Conservation (phyloP, 352 stramenopile species). For the Globisporangium camurandrum region DNA sequence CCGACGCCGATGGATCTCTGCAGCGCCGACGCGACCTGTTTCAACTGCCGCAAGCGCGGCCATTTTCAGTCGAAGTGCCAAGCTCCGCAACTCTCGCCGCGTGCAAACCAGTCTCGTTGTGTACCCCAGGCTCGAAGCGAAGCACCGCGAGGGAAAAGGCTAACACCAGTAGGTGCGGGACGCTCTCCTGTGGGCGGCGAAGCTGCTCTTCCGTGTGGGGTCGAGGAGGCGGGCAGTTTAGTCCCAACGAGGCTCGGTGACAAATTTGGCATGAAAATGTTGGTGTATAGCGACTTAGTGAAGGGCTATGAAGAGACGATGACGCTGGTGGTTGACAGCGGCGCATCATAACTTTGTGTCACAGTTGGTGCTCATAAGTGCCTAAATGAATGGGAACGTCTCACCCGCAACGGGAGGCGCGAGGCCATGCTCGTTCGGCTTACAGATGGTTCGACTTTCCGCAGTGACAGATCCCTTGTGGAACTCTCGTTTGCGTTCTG, state of each 20-base stretch:
- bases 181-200: not conserved
- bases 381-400: not conserved
- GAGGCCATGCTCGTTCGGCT: constrained; percentile 2
- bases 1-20: not conserved
- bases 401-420: not conserved
- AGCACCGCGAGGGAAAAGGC: not conserved
- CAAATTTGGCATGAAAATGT: not conserved
- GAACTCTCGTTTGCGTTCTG: constrained; percentile 1
- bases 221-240: constrained; percentile 1
- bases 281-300: constrained; percentile 5
- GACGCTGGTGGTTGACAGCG: constrained; percentile 4
- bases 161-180: not conserved
- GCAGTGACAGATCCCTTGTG: not conserved
- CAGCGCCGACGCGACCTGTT: not conserved
- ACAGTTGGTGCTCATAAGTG: not conserved
- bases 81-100: too few relatives aligned
- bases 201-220: not conserved
- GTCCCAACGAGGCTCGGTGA: constrained; percentile 1
- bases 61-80: not conserved
- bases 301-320: constrained; percentile 5
- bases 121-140: not conserved
- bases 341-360: constrained; percentile 7
- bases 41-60: not conserved
- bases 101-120: too few relatives aligned
- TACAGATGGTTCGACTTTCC: not conserved